Conservation (phyloP, 2,329 filamentous ascomycete species). For the Cladophialophora yegresii region DNA sequence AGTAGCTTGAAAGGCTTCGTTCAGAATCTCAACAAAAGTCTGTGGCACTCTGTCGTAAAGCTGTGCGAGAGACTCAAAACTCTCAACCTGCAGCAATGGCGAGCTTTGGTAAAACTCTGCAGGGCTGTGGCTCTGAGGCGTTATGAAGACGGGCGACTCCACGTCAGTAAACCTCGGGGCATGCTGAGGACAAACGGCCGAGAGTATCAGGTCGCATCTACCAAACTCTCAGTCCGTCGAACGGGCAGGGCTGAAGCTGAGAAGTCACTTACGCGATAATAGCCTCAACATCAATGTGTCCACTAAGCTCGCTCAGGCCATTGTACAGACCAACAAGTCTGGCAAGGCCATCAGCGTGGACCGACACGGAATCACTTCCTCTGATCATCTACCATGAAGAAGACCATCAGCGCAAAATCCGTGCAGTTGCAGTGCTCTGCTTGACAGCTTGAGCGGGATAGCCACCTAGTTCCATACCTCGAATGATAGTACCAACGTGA, state of each 20-base stretch:
- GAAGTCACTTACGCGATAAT: slow-evolving; percentile 11
- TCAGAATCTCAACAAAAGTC: slow-evolving; percentile 5
- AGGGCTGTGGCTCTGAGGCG: neutral
- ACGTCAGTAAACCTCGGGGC: slow-evolving; percentile 3
- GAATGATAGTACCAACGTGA: slow-evolving; percentile 15
- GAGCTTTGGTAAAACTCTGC: slow-evolving; percentile 13
- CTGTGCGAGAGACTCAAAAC: slow-evolving; percentile 1
- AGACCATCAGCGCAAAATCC: neutral
- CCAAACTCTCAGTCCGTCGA: neutral
- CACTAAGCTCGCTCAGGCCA: neutral
- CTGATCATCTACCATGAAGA: slow-evolving; percentile 12
- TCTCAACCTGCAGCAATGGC: slow-evolving; percentile 9
- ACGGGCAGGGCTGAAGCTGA: neutral
- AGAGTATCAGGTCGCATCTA: slow-evolving; percentile 21
- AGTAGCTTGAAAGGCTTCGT: slow-evolving; percentile 8
- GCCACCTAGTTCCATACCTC: slow-evolving; percentile 9
- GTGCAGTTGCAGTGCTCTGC: neutral
- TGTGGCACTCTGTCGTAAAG: slow-evolving; percentile 7
- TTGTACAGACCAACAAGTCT: slow-evolving; percentile 12
- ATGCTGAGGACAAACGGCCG: neutral
- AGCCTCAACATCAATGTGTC: neutral
- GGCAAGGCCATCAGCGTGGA: slow-evolving; percentile 13
- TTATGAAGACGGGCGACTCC: neutral
- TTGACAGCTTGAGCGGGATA: neutral
- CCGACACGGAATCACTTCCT: slow-evolving; percentile 5